Percentiles rank a stretch among this genome's conserved stretches.
Evolutionary conservation across 768 basidiomycete genomes (phyloP).

Genomic region (Trametes cubensis): DNA sequence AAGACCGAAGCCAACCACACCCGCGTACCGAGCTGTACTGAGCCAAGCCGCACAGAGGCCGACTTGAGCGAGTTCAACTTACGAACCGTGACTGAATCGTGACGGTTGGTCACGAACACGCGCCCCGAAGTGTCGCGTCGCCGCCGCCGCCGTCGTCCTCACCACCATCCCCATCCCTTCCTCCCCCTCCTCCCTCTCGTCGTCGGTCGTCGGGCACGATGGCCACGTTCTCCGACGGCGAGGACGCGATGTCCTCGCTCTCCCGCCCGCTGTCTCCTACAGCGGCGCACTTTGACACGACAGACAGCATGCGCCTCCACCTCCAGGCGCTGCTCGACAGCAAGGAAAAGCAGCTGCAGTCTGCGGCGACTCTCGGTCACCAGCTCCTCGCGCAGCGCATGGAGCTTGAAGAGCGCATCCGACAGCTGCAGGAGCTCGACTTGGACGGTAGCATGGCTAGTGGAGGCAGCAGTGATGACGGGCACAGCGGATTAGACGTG

Average conservation of each 20-base stretch:
- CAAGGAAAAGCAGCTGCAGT: slow-evolving; percentile 91
- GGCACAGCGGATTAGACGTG: slow-evolving; percentile 63
- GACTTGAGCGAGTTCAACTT: slow-evolving; percentile 1
- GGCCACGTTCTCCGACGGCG: slow-evolving; percentile 39
- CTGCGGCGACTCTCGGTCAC: slow-evolving; percentile 91
- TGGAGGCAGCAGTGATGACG: slow-evolving; percentile 42
- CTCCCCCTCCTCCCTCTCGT: not conserved
- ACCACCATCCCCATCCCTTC: slow-evolving; percentile 9
- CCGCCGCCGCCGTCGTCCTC: slow-evolving; percentile 11
- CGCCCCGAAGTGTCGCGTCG: slow-evolving; percentile 16
- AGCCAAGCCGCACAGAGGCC: not conserved
- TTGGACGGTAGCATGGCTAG: slow-evolving; percentile 39
- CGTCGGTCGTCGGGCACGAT: slow-evolving; percentile 28
- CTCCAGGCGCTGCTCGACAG: slow-evolving; percentile 70
- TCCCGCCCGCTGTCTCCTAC: slow-evolving; percentile 24
- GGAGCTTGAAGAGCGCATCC: slow-evolving; percentile 87
- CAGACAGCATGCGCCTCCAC: slow-evolving; percentile 39
- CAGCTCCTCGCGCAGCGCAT: slow-evolving; percentile 92
- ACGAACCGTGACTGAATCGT: slow-evolving; percentile 8
- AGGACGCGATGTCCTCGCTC: slow-evolving; percentile 25
- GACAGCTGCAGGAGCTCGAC: slow-evolving; percentile 74
- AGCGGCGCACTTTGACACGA: slow-evolving; percentile 9
- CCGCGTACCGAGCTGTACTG: no score
- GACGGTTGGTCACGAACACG: slow-evolving; percentile 12
- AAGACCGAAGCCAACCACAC: no score